These are phyloP conservation scores for Russula sp. DNA, from an alignment of 768 basidiomycete species.

Conservation along the genomic window DNA sequence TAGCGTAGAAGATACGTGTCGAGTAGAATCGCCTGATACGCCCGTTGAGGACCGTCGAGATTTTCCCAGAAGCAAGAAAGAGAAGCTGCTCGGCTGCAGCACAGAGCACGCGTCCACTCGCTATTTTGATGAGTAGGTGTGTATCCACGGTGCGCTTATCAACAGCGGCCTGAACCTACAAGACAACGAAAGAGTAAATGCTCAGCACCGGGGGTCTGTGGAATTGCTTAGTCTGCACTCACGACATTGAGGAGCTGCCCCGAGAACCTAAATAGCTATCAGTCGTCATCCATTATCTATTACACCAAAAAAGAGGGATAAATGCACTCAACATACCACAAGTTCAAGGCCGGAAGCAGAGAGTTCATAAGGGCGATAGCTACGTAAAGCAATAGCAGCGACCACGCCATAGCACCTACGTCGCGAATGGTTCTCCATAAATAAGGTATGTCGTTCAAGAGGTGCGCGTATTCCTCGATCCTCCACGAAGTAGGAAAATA, in stretches of 20 bases:
- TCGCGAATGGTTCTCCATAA: slow-evolving; percentile 50
- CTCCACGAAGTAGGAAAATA: slow-evolving; percentile 34
- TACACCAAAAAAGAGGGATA: neutral
- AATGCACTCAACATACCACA: slow-evolving; percentile 1
- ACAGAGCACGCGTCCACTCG: slow-evolving; percentile 48
- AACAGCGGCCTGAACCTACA: slow-evolving; percentile 15
- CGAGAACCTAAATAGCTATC: slow-evolving; percentile 5
- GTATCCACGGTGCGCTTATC: slow-evolving; percentile 17
- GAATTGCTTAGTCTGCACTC: slow-evolving; percentile 20
- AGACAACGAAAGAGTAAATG: neutral
- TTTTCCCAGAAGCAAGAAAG: slow-evolving; percentile 30
- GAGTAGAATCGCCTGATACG: slow-evolving; percentile 58
- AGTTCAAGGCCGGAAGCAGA: slow-evolving; percentile 6
- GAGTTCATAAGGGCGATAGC: neutral
- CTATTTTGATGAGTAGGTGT: slow-evolving; percentile 8
- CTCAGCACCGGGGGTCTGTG: neutral
- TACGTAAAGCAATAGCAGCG: slow-evolving; percentile 6
- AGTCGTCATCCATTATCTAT: neutral
- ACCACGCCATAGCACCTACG: slow-evolving; percentile 6
- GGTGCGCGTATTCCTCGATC: slow-evolving; percentile 41
- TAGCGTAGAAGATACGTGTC: slow-evolving; percentile 54
- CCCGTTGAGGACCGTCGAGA: slow-evolving; percentile 46
- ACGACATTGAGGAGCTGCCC: slow-evolving; percentile 14
- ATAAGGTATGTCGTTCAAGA: slow-evolving; percentile 48
- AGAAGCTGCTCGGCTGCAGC: slow-evolving; percentile 41